Conservation (phyloP, 129 eudicot genomes). For the Sambucus nigra region DNA sequence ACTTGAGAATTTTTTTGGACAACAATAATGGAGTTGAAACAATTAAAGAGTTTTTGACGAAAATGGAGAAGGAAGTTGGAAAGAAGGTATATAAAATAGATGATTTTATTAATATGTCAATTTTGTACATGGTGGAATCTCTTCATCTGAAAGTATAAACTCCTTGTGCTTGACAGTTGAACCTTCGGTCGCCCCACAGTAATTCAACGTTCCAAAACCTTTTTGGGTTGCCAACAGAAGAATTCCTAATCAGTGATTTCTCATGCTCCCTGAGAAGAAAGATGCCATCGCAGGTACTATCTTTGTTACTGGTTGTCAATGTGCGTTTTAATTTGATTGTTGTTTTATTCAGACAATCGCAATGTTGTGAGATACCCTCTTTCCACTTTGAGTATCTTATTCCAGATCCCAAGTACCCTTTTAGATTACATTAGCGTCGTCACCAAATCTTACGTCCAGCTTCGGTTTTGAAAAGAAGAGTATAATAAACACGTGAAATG, state of each 20-base stretch:
- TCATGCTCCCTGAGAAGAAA: slow-evolving; percentile 79
- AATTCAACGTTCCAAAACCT: slow-evolving; percentile 71
- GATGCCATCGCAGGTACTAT: slow-evolving; percentile 76
- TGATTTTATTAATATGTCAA: background rate
- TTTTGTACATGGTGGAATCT: background rate
- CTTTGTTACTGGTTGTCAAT: too few relatives aligned
- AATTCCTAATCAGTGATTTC: slow-evolving; percentile 80
- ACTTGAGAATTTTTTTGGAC: slow-evolving; percentile 80
- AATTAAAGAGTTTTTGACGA: slow-evolving; percentile 70
- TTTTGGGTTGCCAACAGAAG: slow-evolving; percentile 88
- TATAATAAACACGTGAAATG: too few relatives aligned
- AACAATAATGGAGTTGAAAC: slow-evolving; percentile 91
- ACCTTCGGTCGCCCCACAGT: slow-evolving; percentile 76
- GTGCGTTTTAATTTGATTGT: too few relatives aligned
- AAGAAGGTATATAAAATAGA: slow-evolving; percentile 44
- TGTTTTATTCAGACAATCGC: too few relatives aligned
- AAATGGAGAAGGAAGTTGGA: slow-evolving; percentile 93
- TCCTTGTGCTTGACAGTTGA: slow-evolving; percentile 45
- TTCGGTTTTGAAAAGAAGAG: too few relatives aligned
- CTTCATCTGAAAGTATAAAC: background rate
- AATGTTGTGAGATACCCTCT: too few relatives aligned
- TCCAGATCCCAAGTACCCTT: too few relatives aligned
- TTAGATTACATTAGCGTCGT: too few relatives aligned
- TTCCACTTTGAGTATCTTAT: too few relatives aligned
- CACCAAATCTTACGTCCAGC: too few relatives aligned